Conservation (phyloP, 108 stramenopile genomes). For the Skeletonema tropicum region DNA sequence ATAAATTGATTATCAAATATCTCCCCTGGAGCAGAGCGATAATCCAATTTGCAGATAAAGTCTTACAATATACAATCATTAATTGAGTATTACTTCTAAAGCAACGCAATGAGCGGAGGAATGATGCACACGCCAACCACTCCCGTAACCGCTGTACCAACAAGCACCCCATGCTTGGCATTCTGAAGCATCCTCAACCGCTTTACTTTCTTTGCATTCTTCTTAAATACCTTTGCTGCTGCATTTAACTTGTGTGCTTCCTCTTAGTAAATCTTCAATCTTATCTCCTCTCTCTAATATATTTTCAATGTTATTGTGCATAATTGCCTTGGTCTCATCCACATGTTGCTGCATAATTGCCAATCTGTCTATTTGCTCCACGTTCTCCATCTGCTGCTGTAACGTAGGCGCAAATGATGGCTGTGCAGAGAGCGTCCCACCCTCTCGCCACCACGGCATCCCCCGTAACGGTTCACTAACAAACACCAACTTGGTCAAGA, state of each 20-base stretch:
- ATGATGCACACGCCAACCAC: slow-evolving; percentile 61
- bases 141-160: slow-evolving; percentile 72
- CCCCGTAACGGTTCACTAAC: slow-evolving; percentile 61
- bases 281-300: slow-evolving; percentile 62
- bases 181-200: slow-evolving; percentile 69
- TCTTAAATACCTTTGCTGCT: slow-evolving; percentile 67
- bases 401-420: slow-evolving; percentile 68
- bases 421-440: slow-evolving; percentile 53
- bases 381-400: slow-evolving; percentile 70
- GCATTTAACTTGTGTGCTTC: slow-evolving; percentile 42
- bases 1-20: background rate
- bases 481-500: slow-evolving; percentile 67
- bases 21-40: too few species aligned
- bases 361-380: slow-evolving; percentile 50
- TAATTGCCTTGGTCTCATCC: slow-evolving; percentile 59
- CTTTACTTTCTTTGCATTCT: slow-evolving; percentile 54
- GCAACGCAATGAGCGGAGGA: slow-evolving; percentile 66
- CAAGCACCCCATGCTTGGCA: slow-evolving; percentile 71
- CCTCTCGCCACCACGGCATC: slow-evolving; percentile 55
- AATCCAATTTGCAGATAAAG: background rate
- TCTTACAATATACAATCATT: background rate
- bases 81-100: slow-evolving; percentile 22
- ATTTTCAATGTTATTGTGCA: slow-evolving; percentile 64
- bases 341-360: slow-evolving; percentile 55
- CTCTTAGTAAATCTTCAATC: slow-evolving; percentile 54